These are phyloP conservation scores for Zymoseptoria brevis DNA, from an alignment of 2,329 filamentous ascomycete genomes.

Conservation along the genomic window DNA sequence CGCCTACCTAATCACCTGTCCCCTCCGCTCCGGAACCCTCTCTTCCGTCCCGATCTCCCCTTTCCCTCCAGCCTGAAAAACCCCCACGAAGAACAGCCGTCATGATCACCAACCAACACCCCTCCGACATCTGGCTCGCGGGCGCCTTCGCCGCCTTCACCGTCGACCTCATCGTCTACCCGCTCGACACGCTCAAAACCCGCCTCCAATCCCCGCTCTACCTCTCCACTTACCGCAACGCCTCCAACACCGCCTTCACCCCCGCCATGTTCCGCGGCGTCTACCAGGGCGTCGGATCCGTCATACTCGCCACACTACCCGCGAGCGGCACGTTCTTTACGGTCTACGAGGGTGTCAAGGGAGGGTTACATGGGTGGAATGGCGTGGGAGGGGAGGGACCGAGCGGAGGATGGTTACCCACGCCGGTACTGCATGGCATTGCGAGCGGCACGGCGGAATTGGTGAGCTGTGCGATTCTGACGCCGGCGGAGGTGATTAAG, in stretches of 20 bases:
- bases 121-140: slow-evolving; percentile 40
- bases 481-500: slow-evolving; percentile 84
- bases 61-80: too few species aligned
- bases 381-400: slow-evolving; percentile 31
- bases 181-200: slow-evolving; percentile 84
- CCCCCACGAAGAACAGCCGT: too few species aligned
- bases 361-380: slow-evolving; percentile 46
- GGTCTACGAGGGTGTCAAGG: slow-evolving; percentile 74
- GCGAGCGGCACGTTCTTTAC: slow-evolving; percentile 84
- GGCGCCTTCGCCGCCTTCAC: slow-evolving; percentile 79
- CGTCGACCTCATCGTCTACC: slow-evolving; percentile 78
- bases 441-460: slow-evolving; percentile 73
- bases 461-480: slow-evolving; percentile 77
- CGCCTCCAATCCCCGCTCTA: slow-evolving; percentile 74
- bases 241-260: slow-evolving; percentile 46
- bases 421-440: slow-evolving; percentile 61
- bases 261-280: slow-evolving; percentile 60
- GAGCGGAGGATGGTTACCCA: slow-evolving; percentile 45
- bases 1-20: too few species aligned
- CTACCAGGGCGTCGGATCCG: slow-evolving; percentile 80
- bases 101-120: slow-evolving; percentile 10
- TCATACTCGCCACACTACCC: slow-evolving; percentile 81
- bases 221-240: slow-evolving; percentile 55
- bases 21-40: too few species aligned
- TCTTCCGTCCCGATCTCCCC: too few species aligned